phyloP scores from a whole-genome alignment of 345 rosid species.

The Eutrema heterophyllum region DNA sequence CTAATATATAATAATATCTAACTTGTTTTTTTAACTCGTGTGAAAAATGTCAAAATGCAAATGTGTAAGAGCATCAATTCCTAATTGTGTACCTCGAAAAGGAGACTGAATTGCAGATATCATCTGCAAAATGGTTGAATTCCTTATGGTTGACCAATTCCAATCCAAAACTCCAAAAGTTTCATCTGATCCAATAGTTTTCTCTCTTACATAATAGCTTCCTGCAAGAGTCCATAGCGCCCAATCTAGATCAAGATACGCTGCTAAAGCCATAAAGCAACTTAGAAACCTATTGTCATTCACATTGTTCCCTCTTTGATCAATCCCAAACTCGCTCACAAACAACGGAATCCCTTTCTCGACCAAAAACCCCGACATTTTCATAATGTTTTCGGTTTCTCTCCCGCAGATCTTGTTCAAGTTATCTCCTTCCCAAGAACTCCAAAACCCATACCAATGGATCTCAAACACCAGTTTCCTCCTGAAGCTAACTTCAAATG shows the following conservation, averaged over 20 bases:
- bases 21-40: neutral
- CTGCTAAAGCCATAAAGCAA: constrained; percentile 66
- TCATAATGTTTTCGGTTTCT: constrained; percentile 47
- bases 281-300: constrained; percentile 70
- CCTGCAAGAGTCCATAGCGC: constrained; percentile 78
- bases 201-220: constrained; percentile 69
- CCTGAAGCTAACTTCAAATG: constrained; percentile 46
- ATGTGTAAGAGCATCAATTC: neutral
- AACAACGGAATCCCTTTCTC: constrained; percentile 59
- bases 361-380: constrained; percentile 49
- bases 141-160: constrained; percentile 55
- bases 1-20: too few relatives aligned
- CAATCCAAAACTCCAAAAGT: constrained; percentile 51
- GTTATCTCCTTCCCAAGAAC: constrained; percentile 61
- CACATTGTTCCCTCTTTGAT: constrained; percentile 58
- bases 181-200: constrained; percentile 53
- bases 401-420: constrained; percentile 63
- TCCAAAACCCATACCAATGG: constrained; percentile 84
- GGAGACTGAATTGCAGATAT: constrained; percentile 60
- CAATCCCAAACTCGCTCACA: constrained; percentile 71
- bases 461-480: constrained; percentile 67
- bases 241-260: constrained; percentile 86
- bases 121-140: constrained; percentile 44
- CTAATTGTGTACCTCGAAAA: constrained; percentile 45
- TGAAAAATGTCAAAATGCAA: neutral